A percentile compares a stretch with the other conserved stretches of the same genome.
Evolutionary conservation across 192 early-diverging fungal genomes (phyloP).

Genomic region (Cladochytrium replicatum): DNA sequence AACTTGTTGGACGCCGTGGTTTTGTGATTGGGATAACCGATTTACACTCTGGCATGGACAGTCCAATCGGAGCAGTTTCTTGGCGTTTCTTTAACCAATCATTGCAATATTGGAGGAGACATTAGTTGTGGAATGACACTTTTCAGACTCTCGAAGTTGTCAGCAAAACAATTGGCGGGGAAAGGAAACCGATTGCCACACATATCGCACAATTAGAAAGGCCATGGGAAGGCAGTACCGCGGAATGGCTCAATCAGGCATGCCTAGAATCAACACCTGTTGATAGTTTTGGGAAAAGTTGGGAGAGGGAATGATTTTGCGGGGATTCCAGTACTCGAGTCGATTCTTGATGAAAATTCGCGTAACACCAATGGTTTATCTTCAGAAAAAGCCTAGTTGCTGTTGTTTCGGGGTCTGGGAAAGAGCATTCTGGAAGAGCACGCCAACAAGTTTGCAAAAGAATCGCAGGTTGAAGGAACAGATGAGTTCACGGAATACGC

Average conservation of each 20-base stretch:
- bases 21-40: constrained; percentile 42
- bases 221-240: constrained; percentile 30
- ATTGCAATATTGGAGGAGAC: constrained; percentile 48
- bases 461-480: constrained; percentile 14
- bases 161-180: too few relatives aligned
- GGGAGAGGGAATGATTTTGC: constrained; percentile 58
- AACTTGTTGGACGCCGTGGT: constrained; percentile 32
- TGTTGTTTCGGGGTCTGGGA: constrained; percentile 47
- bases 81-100: constrained; percentile 39
- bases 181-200: constrained; percentile 32
- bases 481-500: constrained; percentile 25
- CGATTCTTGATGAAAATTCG: constrained; percentile 20
- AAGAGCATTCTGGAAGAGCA: constrained; percentile 32
- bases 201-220: constrained; percentile 26
- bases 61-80: constrained; percentile 43
- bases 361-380: constrained; percentile 5
- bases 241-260: constrained; percentile 18
- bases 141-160: constrained; percentile 21
- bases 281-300: constrained; percentile 43
- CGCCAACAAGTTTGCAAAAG: constrained; percentile 16
- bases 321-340: constrained; percentile 34
- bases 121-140: constrained; percentile 53
- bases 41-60: constrained; percentile 36
- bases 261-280: constrained; percentile 18
- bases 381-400: constrained; percentile 18